Base-by-base conservation (phyloP, 306 rosid genomes). In the Trifolium pratense region DNA sequence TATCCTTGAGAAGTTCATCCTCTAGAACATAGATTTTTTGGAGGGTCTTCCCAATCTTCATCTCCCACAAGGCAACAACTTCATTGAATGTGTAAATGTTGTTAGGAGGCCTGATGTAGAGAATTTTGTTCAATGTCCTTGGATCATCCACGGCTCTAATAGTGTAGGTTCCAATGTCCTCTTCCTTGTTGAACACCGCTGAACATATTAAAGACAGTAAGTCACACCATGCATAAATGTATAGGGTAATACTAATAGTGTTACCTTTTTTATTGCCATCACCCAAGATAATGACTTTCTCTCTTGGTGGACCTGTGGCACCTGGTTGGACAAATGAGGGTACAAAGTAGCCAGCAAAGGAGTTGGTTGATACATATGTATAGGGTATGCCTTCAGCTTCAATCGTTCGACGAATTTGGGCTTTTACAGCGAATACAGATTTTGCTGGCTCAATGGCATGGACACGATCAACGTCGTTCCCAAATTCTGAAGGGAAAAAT, bases 401-500 rank as follows among this genome's bases (percentile, higher is more conserved):
- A 17, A 83, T 18, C 0, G 75, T 36, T 2, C 96, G 91, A 1
- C 98, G 86, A 78, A 93, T 88, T 55, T 87, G 77, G 34, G 34
- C 87, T 78, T 91, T 91, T 7, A 45, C 2, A 0, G 25, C 89
- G 34, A 91, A 79, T 12, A 82, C 85, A 11, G 94, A 85, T 79
- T 86, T 93, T 21, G 97, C 98, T 17, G 98, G 97, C 84, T 93
- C 98, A 12, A 93, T 94, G 0, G 92, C 91, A 15, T 93, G 75
- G 14, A 73, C 79, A 3, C 92, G 89, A 66, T 93, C 97, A 58
- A 91, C 96, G 46, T 91, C 98, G 74, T 74, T 75, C 29, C 96
- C 98, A 29, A 91, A 91, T 63, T 91, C 98, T 1, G 98, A 89
- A 7, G 98, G 98, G n/a, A 89, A 89, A 72, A 93, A 93, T 74